Evolutionary conservation across 2,329 filamentous ascomycete genomes (phyloP).

Genomic region (Phyllosticta citrichinensis): DNA sequence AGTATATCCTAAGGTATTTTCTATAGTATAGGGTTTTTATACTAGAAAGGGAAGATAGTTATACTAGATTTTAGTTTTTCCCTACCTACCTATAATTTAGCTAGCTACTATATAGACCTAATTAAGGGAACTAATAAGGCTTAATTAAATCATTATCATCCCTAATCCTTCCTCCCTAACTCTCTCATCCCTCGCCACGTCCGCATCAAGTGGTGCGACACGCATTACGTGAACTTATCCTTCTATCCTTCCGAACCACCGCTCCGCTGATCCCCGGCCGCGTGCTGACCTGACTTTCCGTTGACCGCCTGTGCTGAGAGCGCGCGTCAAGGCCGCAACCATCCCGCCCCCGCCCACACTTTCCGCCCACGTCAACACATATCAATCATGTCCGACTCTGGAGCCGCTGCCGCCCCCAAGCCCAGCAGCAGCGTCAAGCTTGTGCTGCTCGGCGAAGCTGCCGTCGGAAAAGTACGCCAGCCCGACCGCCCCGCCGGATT

Average conservation of each 20-base stretch:
- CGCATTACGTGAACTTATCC: not conserved
- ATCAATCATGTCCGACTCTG: conserved; percentile 58
- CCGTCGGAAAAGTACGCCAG: conserved; percentile 80
- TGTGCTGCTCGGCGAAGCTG: conserved; percentile 91
- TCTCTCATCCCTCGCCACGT: not conserved
- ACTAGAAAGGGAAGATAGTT: too few relatives aligned
- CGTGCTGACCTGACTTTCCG: not conserved
- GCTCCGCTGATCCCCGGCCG: not conserved
- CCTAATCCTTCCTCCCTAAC: not conserved
- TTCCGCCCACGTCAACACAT: not conserved
- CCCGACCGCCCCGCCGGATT: not conserved
- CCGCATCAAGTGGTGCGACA: not conserved
- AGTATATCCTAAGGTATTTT: too few relatives aligned
- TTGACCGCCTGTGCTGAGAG: conserved; percentile 9
- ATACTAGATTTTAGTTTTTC: too few relatives aligned
- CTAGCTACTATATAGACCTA: too few relatives aligned
- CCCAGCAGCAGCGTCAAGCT: conserved; percentile 99
- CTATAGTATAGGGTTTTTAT: too few relatives aligned
- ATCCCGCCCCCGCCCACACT: conserved; percentile 4
- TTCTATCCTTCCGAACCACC: not conserved
- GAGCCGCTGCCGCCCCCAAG: conserved; percentile 61
- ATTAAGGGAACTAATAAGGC: too few relatives aligned
- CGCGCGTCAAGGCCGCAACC: conserved; percentile 4
- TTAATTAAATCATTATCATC: too few relatives aligned
- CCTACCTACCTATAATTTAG: too few relatives aligned